Base-by-base conservation (phyloP, 2,329 filamentous ascomycete species). In the Aquanectria penicillioides region DNA sequence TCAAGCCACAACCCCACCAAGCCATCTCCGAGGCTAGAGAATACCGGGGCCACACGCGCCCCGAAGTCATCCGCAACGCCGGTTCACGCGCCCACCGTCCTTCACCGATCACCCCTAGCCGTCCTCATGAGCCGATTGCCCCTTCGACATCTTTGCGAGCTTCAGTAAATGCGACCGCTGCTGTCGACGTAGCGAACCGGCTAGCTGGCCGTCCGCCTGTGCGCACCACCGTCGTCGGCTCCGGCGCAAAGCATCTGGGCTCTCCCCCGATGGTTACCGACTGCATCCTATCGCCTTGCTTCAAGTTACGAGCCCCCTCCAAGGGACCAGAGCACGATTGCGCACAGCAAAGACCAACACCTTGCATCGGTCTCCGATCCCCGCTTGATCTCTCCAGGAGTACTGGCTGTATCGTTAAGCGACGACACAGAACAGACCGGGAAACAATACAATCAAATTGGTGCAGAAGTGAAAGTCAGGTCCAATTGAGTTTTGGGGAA, bases 31-130 rank as follows among this genome's bases (percentile, higher is more conserved):
- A 58, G 13, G 43, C 59, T 53, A 61, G 59, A 38, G 49, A 62
- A 59, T 59, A 59, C 56, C 50, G 55, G 62, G 62, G 64, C 63
- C 68, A 64, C 68, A 61, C 67, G 66, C 65, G 44, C 67, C 66
- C 68, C 68, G 68, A 70, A 69, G 68, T 70, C 68, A 70, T 70
- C 68, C 68, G 68, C 66, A 70, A 68, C 68, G 63, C 67, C 66
- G 68, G 68, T 56, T 62, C 68, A 70, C 68, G 68, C 68, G 68
- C 66, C 63, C 63, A 58, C 57, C 55, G 46, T 57, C 50, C 52
- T 48, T 65, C 55, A 40, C 60, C 50, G 46, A 67, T 60, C 59
- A 57, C 59, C 60, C 54, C 47, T 37, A 48, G 40, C 57, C 58
- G 51, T 57, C 41, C 41, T 25, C 33, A 59, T 55, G 51, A 22